phyloP scores from a whole-genome alignment of 768 basidiomycete species.

The Auriscalpium orientale region DNA sequence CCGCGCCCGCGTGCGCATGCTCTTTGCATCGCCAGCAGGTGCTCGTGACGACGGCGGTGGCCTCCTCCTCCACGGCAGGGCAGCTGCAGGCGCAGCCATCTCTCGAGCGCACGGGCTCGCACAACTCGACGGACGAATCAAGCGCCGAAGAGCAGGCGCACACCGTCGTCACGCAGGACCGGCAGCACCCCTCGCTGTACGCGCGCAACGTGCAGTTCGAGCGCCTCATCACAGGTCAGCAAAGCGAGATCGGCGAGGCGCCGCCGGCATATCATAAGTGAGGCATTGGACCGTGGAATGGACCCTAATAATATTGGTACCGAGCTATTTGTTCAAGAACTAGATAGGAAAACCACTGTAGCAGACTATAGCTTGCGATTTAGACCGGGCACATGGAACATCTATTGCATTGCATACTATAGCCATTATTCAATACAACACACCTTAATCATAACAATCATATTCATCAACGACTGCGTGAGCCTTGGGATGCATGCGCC shows the following conservation, averaged over 20 bases:
- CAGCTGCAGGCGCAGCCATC: not conserved
- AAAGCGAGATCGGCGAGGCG: constrained; percentile 72
- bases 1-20: not conserved
- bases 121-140: not conserved
- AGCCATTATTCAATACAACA: no score
- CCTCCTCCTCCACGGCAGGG: not conserved
- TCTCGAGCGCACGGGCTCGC: not conserved
- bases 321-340: no score
- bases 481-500: not conserved
- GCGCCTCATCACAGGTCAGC: constrained; percentile 74
- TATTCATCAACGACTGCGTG: not conserved
- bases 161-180: not conserved
- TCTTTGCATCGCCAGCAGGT: not conserved
- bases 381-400: no score
- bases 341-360: no score
- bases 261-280: constrained; percentile 64
- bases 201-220: constrained; percentile 48
- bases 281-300: no score
- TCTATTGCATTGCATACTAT: no score
- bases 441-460: no score
- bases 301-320: no score
- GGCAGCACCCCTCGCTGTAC: constrained; percentile 33
- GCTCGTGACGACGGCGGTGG: not conserved
- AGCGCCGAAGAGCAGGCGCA: not conserved
- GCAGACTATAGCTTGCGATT: no score